A percentile compares a stretch with the other conserved stretches of the same genome.
Conservation (phyloP, 2,329 filamentous ascomycete species). For the Exophiala bonariae region DNA sequence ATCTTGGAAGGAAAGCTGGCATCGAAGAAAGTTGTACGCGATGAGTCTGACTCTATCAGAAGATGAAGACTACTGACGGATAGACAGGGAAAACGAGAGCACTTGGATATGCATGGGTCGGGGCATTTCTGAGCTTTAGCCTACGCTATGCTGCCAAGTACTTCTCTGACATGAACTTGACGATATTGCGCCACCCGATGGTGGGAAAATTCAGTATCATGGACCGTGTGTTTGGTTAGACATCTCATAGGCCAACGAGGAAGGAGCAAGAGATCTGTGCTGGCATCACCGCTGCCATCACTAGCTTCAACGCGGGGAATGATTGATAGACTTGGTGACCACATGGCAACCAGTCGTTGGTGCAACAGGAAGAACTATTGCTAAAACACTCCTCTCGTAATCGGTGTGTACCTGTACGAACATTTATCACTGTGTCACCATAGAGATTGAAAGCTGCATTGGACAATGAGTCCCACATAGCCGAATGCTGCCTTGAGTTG, state of each 20-base stretch:
- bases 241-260: neutral
- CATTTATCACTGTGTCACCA: too few relatives aligned
- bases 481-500: too few relatives aligned
- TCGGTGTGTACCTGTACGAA: too few relatives aligned
- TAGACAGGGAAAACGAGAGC: conserved; percentile 16
- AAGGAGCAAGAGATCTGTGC: too few relatives aligned
- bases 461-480: too few relatives aligned
- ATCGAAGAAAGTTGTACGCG: conserved; percentile 17
- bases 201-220: conserved; percentile 19
- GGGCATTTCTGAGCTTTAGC: conserved; percentile 17
- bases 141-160: conserved; percentile 17
- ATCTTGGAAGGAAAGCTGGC: conserved; percentile 12
- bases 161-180: conserved; percentile 14
- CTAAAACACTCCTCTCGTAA: too few relatives aligned
- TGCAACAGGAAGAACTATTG: too few relatives aligned
- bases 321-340: too few relatives aligned
- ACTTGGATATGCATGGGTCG: conserved; percentile 19
- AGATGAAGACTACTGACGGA: neutral
- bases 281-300: too few relatives aligned
- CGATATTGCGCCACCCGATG: conserved; percentile 13
- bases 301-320: too few relatives aligned
- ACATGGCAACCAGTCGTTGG: too few relatives aligned
- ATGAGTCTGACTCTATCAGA: neutral
- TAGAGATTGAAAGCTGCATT: too few relatives aligned
- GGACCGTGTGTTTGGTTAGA: conserved; percentile 2